Evolutionary conservation across 441 rosid genomes (phyloP).

Genomic region (Croton laevigatus): DNA sequence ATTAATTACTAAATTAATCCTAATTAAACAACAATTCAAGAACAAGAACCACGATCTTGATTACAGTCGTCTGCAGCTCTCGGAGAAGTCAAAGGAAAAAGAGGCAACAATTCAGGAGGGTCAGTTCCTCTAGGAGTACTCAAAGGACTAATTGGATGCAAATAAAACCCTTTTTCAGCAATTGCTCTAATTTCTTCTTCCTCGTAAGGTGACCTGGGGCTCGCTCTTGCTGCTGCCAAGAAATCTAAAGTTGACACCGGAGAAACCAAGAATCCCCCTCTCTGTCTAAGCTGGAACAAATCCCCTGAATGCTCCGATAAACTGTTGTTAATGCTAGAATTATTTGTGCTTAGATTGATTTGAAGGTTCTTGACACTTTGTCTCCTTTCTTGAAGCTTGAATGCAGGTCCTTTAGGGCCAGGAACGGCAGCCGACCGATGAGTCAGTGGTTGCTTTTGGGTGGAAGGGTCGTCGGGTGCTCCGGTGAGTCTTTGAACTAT

Average conservation of each 20-base stretch:
- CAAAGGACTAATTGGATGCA: slow-evolving; percentile 51
- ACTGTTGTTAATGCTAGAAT: slow-evolving; percentile 7
- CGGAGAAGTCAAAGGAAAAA: slow-evolving; percentile 73
- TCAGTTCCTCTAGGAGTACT: slow-evolving; percentile 41
- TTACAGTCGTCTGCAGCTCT: slow-evolving; percentile 16
- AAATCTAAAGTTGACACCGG: slow-evolving; percentile 74
- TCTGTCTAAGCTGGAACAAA: slow-evolving; percentile 25
- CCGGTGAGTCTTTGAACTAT: slow-evolving; percentile 84
- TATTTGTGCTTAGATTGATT: slow-evolving; percentile 39
- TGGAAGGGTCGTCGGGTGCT: slow-evolving; percentile 42
- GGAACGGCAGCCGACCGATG: slow-evolving; percentile 25
- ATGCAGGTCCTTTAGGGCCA: slow-evolving; percentile 40
- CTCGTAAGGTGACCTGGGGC: slow-evolving; percentile 34
- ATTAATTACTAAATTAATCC: neutral
- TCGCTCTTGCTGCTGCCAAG: slow-evolving; percentile 35
- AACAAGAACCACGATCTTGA: slow-evolving; percentile 15
- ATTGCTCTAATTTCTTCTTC: slow-evolving; percentile 50
- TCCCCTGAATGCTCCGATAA: slow-evolving; percentile 22
- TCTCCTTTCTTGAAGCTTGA: slow-evolving; percentile 83
- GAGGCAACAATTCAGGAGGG: slow-evolving; percentile 59
- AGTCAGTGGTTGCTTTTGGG: slow-evolving; percentile 53
- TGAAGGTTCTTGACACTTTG: slow-evolving; percentile 59
- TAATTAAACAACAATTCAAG: slow-evolving; percentile 8
- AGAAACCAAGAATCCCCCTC: slow-evolving; percentile 47
- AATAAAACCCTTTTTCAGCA: slow-evolving; percentile 63